Evolutionary conservation across 2,329 filamentous ascomycete species (phyloP).

Genomic region (Fusarium phyllophilum): DNA sequence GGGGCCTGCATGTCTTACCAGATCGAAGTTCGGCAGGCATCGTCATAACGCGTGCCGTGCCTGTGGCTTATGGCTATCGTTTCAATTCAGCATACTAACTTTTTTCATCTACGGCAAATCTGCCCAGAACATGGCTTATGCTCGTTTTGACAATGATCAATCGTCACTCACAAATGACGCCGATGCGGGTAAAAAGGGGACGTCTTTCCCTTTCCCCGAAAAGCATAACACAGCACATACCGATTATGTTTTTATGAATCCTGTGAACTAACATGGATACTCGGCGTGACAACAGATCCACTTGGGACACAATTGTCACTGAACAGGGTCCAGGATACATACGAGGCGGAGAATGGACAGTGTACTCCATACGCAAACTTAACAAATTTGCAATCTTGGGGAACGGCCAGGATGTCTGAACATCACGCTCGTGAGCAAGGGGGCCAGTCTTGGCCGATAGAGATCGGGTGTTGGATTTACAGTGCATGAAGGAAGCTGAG

Average conservation of each 20-base stretch:
- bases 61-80: neutral
- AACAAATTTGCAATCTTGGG: conserved; percentile 9
- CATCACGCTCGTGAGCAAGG: conserved; percentile 2
- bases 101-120: neutral
- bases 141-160: neutral
- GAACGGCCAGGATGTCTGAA: conserved; percentile 9
- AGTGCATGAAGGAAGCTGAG: conserved; percentile 10
- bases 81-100: conserved; percentile 10
- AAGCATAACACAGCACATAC: neutral
- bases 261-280: neutral
- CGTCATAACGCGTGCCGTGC: neutral
- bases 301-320: conserved; percentile 10
- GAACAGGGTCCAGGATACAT: conserved; percentile 10
- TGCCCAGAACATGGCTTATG: neutral
- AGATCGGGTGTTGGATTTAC: conserved; percentile 29
- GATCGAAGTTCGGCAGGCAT: conserved; percentile 10
- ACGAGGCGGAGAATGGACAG: conserved; percentile 1
- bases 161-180: neutral
- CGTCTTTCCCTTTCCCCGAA: neutral
- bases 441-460: conserved; percentile 11
- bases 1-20: conserved; percentile 2
- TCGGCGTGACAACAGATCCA: neutral
- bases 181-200: neutral
- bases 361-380: neutral
- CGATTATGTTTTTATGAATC: neutral